Evolutionary conservation across 179 eudicot species (phyloP).

Genomic region (Beta macrorhiza): DNA sequence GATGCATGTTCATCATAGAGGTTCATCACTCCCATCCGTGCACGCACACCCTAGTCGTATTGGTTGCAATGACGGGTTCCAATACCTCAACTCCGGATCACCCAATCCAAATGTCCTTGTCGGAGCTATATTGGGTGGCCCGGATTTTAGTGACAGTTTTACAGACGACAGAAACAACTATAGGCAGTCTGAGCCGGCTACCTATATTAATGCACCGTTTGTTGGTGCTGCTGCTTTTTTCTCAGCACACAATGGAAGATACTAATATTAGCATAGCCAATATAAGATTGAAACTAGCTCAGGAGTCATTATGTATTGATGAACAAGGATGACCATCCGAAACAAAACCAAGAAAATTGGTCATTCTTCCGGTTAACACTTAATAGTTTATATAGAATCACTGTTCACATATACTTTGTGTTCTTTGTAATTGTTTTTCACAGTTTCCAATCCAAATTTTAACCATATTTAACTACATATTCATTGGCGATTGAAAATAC

Average conservation of each 20-base stretch:
- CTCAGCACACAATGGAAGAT: slow-evolving; percentile 32
- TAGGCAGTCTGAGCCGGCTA: slow-evolving; percentile 82
- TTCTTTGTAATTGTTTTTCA: no score
- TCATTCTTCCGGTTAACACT: neutral
- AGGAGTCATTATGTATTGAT: neutral
- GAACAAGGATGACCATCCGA: neutral
- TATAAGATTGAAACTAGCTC: neutral
- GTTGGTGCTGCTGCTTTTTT: slow-evolving; percentile 82
- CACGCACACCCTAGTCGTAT: slow-evolving; percentile 51
- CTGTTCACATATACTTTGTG: neutral
- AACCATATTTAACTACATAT: no score
- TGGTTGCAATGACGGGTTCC: slow-evolving; percentile 65
- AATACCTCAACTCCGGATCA: slow-evolving; percentile 54
- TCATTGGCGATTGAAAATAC: no score
- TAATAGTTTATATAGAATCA: neutral
- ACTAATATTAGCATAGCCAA: neutral
- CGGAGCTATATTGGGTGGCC: slow-evolving; percentile 87
- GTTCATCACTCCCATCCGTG: slow-evolving; percentile 73
- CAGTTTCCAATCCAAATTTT: no score
- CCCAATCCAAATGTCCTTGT: slow-evolving; percentile 71
- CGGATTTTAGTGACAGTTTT: slow-evolving; percentile 57
- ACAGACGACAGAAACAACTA: slow-evolving; percentile 70
- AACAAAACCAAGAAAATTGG: neutral
- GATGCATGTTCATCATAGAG: slow-evolving; percentile 65
- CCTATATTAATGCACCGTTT: slow-evolving; percentile 83